These are phyloP conservation scores for Amphicarpaea edgeworthii DNA, from an alignment of 306 rosid genomes.

Conservation along the genomic window DNA sequence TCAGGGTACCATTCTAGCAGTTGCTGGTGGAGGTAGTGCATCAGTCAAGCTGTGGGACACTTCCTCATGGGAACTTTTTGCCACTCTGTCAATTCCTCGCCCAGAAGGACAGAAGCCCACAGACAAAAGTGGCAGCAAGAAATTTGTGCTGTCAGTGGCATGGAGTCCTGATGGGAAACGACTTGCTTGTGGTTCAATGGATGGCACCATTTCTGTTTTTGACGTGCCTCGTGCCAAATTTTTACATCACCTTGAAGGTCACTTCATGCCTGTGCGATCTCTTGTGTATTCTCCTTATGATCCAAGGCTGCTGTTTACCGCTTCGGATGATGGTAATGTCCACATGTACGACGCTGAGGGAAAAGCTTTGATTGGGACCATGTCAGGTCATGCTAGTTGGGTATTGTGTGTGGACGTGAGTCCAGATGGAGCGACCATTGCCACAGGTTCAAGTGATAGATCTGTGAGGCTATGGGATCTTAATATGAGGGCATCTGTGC, in stretches of 20 bases:
- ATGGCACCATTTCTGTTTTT: constrained; percentile 92
- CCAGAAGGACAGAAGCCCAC: constrained; percentile 87
- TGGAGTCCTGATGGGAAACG: constrained; percentile 95
- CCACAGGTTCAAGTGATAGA: constrained; percentile 94
- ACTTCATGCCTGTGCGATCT: constrained; percentile 91
- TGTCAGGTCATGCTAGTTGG: constrained; percentile 98
- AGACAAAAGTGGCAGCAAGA: constrained; percentile 88
- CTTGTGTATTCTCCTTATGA: constrained; percentile 91
- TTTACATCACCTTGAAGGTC: constrained; percentile 96
- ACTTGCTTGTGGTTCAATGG: constrained; percentile 95
- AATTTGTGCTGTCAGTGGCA: constrained; percentile 92
- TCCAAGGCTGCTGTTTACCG: constrained; percentile 83
- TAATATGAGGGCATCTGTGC: constrained; percentile 85
- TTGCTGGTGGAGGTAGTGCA: constrained; percentile 97
- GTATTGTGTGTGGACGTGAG: constrained; percentile 89
- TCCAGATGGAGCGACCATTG: constrained; percentile 88
- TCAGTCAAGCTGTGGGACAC: constrained; percentile 98
- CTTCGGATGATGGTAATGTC: constrained; percentile 86
- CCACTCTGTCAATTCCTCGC: constrained; percentile 86
- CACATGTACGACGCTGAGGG: constrained; percentile 98
- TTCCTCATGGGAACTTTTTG: constrained; percentile 74
- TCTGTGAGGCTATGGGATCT: constrained; percentile 98
- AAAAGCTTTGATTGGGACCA: constrained; percentile 72
- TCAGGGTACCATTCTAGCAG: constrained; percentile 96
- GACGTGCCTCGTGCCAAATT: constrained; percentile 80